Percentiles rank a stretch among this genome's conserved stretches.
Conservation (phyloP, 75 land plant genomes). For the Pinus tabuliformis region DNA sequence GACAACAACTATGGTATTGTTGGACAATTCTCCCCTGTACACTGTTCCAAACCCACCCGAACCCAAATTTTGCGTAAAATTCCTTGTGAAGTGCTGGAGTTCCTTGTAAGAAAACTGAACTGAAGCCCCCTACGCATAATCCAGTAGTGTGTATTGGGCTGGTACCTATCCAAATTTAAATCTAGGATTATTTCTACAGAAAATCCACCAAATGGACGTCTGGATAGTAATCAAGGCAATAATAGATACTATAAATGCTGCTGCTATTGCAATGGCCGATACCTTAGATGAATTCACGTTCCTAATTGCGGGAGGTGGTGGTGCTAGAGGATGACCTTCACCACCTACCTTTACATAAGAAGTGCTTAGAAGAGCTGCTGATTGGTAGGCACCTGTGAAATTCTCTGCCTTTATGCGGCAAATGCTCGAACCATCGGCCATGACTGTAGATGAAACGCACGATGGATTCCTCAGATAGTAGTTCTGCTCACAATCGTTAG, state of each 20-base stretch:
- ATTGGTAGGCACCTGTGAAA: slow-evolving; percentile 57
- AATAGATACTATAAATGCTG: slow-evolving; percentile 4
- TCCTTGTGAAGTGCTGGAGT: slow-evolving; percentile 58
- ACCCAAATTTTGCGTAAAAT: slow-evolving; percentile 77
- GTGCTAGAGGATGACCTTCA: slow-evolving; percentile 25
- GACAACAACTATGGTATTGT: slow-evolving; percentile 57
- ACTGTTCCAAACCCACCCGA: slow-evolving; percentile 84
- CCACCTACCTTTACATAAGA: slow-evolving; percentile 68
- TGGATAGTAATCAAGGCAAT: slow-evolving; percentile 20
- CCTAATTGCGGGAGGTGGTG: neutral
- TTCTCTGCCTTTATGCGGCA: slow-evolving; percentile 36
- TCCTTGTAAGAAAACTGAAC: slow-evolving; percentile 76
- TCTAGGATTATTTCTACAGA: slow-evolving; percentile 33
- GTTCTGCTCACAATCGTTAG: no score
- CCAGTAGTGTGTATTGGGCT: slow-evolving; percentile 55
- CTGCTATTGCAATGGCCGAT: neutral
- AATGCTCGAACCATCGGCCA: slow-evolving; percentile 56
- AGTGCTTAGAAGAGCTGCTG: slow-evolving; percentile 43
- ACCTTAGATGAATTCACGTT: neutral
- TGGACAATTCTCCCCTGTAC: slow-evolving; percentile 56
- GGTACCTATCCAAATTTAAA: slow-evolving; percentile 25
- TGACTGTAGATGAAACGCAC: slow-evolving; percentile 57
- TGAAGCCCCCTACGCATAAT: slow-evolving; percentile 75
- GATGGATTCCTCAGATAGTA: slow-evolving; percentile 24
- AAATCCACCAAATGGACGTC: slow-evolving; percentile 32